A percentile compares a stretch with the other conserved stretches of the same genome.
phyloP scores from a whole-genome alignment of 2,329 filamentous ascomycete species.

The Colletotrichum salicis region DNA sequence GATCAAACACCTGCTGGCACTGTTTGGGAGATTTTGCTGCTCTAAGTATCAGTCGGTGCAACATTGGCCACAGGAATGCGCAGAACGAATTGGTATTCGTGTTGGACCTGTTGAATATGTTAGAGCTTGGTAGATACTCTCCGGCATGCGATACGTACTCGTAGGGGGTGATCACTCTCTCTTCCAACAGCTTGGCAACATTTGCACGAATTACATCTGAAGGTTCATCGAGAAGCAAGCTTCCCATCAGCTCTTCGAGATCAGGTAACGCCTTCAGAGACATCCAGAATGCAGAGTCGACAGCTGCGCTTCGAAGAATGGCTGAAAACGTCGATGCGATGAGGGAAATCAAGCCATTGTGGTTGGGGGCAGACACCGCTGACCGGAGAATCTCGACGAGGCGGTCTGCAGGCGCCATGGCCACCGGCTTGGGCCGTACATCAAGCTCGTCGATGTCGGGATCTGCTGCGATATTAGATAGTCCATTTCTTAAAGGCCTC shows the following conservation, averaged over 20 bases:
- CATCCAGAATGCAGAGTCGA: slow-evolving; percentile 52
- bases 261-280: slow-evolving; percentile 45
- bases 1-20: slow-evolving; percentile 58
- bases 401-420: slow-evolving; percentile 37
- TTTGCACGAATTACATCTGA: slow-evolving; percentile 49
- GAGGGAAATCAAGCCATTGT: slow-evolving; percentile 32
- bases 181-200: slow-evolving; percentile 47
- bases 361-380: slow-evolving; percentile 24
- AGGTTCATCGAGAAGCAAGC: slow-evolving; percentile 51
- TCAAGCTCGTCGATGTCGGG: slow-evolving; percentile 15
- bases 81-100: slow-evolving; percentile 52
- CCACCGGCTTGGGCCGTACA: slow-evolving; percentile 37
- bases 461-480: slow-evolving; percentile 41
- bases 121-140: slow-evolving; percentile 27
- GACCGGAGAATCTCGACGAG: slow-evolving; percentile 44
- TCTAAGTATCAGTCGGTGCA: slow-evolving; percentile 49
- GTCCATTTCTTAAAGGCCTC: too few relatives aligned
- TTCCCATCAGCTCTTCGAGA: slow-evolving; percentile 44
- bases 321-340: slow-evolving; percentile 49
- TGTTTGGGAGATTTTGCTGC: slow-evolving; percentile 45
- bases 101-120: slow-evolving; percentile 38
- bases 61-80: slow-evolving; percentile 59
- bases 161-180: slow-evolving; percentile 38
- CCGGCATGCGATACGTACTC: slow-evolving; percentile 18
- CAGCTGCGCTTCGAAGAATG: slow-evolving; percentile 52